Base-by-base conservation (phyloP, 148 eudicot species). In the Silene conica region DNA sequence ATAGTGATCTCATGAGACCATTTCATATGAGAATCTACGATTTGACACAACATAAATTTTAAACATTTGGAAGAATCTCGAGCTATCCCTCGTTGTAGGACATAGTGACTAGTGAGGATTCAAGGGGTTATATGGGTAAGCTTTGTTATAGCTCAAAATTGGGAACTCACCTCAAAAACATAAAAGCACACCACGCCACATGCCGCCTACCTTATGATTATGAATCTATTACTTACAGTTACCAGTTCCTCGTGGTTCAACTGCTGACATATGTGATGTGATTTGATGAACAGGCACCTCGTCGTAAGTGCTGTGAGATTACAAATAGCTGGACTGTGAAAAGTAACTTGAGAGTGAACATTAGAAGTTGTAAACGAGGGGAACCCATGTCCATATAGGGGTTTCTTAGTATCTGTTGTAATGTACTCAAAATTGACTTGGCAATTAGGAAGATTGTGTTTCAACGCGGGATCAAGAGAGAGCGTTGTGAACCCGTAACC, bases 261-360 rank as follows among this genome's bases (percentile, higher is more conserved):
- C 18, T 55, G 45, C 54, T 74, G 61, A 77, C 72, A 45, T 56
- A 19, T 64, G 52, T 71, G 61, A 46, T 55, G 5, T 71, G 20
- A 16, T 55, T 79, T 14, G 58, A 50, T 79, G 74, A 65, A 81
- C 89, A 90, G 97, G 89, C 79, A 52, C 85, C 84, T 1, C 81
- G 87, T 0, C 83, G 98, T 66, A 87, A 88, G 52, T 88, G 93
- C 75, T 89, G 98, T 21, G 89, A 91, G 70, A 81, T 91, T 18
- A 75, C 54, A 16, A 76, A 74, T 15, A 76, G 80, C 52, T 72
- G 73, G 69, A 79, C 75, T 31, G 31, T 76, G 81, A 70, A 67
- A 62, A 74, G 74, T 14, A 76, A 74, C 38, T 81, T 94, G 91
- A 77, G 69, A 46, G 86, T 91, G 23, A 76, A 58, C 60, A 75